These are phyloP conservation scores for Exutisphaerella laricina DNA, from an alignment of 2,329 filamentous ascomycete genomes.

Conservation along the genomic window DNA sequence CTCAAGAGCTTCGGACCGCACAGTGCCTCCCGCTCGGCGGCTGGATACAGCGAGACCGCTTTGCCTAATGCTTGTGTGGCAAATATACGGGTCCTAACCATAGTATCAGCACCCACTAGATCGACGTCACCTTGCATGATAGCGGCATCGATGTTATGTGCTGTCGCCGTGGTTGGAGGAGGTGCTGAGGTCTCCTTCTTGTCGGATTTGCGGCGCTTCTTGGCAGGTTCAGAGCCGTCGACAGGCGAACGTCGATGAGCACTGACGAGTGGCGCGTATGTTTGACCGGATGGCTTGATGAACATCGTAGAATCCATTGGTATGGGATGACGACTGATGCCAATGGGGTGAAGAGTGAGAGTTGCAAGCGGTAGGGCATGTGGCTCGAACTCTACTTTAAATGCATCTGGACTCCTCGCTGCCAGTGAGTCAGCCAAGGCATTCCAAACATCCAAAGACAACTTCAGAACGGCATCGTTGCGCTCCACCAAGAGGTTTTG, in stretches of 20 bases:
- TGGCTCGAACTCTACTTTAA: slow-evolving; percentile 65
- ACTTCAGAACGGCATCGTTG: slow-evolving; percentile 72
- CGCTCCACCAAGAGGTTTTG: slow-evolving; percentile 94
- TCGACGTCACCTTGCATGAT: slow-evolving; percentile 98
- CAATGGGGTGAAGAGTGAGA: slow-evolving; percentile 83
- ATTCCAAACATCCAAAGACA: slow-evolving; percentile 82
- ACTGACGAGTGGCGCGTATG: slow-evolving; percentile 56
- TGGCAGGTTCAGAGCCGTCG: slow-evolving; percentile 58
- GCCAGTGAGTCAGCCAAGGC: slow-evolving; percentile 67
- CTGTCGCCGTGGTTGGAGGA: slow-evolving; percentile 43
- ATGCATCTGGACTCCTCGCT: slow-evolving; percentile 53
- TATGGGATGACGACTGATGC: slow-evolving; percentile 82
- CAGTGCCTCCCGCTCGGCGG: slow-evolving; percentile 50
- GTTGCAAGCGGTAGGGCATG: slow-evolving; percentile 79
- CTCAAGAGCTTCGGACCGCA: slow-evolving; percentile 63
- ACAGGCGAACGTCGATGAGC: slow-evolving; percentile 39
- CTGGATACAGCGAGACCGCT: slow-evolving; percentile 72
- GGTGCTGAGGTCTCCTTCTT: slow-evolving; percentile 66
- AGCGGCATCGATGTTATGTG: slow-evolving; percentile 93
- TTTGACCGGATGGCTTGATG: slow-evolving; percentile 85
- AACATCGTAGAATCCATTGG: slow-evolving; percentile 88
- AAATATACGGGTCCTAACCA: slow-evolving; percentile 83
- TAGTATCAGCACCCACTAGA: slow-evolving; percentile 79
- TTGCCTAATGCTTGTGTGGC: slow-evolving; percentile 82
- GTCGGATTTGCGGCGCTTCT: slow-evolving; percentile 77